Conservation (phyloP, 164 flowering plant genomes). For the Dillenia suffruticosa region DNA sequence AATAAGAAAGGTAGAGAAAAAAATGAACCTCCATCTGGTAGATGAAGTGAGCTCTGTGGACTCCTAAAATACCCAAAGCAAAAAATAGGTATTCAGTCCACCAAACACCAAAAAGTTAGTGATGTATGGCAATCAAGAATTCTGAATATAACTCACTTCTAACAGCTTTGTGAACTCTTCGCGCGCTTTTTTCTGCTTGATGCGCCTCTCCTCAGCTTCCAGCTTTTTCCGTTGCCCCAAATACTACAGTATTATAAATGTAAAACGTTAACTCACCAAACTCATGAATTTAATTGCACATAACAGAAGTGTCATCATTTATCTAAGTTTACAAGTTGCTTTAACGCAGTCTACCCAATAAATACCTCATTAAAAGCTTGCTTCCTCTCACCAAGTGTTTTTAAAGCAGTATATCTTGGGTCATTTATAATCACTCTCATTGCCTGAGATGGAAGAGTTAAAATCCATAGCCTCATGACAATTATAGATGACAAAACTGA, state of each 20-base stretch:
- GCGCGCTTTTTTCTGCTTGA: constrained; percentile 75
- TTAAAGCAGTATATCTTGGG: constrained; percentile 89
- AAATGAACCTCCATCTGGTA: constrained; percentile 76
- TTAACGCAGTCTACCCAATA: not conserved
- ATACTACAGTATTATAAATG: constrained; percentile 40
- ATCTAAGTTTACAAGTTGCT: not conserved
- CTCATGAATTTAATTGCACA: not conserved
- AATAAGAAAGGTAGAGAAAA: not conserved
- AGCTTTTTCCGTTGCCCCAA: constrained; percentile 78
- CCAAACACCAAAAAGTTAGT: not conserved
- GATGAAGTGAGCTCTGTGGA: constrained; percentile 79
- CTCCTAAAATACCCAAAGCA: constrained; percentile 51
- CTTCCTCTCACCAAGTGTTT: constrained; percentile 94
- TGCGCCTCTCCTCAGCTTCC: constrained; percentile 90
- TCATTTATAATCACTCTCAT: constrained; percentile 92
- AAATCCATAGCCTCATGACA: too few relatives aligned
- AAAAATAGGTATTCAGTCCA: constrained; percentile 1
- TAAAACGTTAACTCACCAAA: not conserved
- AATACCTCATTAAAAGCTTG: constrained; percentile 96
- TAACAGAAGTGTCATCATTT: not conserved
- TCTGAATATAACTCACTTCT: constrained; percentile 42
- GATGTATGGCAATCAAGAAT: not conserved
- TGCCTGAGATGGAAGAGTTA: constrained; percentile 36
- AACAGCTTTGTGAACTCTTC: constrained; percentile 89
- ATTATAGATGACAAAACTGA: not conserved